A percentile compares a stretch with the other conserved stretches of the same genome.
Evolutionary conservation across 345 rosid species (phyloP).

Genomic region (Angophora floribunda): DNA sequence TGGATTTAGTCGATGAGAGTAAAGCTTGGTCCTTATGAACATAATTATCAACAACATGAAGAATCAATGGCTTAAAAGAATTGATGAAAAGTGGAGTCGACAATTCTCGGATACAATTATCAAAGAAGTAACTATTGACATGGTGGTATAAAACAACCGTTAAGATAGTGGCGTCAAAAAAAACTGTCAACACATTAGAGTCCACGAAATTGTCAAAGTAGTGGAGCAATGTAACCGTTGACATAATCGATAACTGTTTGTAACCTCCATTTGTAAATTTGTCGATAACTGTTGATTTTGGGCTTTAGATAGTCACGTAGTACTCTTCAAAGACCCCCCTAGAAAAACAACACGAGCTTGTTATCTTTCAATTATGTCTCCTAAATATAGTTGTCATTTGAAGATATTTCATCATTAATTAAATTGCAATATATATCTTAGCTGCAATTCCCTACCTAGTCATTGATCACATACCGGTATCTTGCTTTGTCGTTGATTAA

Average conservation of each 20-base stretch:
- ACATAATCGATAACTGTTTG: not conserved
- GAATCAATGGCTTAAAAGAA: not conserved
- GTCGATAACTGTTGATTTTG: not conserved
- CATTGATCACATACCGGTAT: too few species aligned
- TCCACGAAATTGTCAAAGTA: not conserved
- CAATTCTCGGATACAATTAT: fast-evolving
- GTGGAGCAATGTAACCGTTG: not conserved
- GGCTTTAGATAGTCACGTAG: not conserved
- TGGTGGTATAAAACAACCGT: not conserved
- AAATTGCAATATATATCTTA: not conserved
- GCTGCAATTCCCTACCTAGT: not conserved
- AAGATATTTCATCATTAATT: not conserved
- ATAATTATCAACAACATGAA: not conserved
- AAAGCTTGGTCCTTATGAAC: not conserved
- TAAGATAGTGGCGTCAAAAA: not conserved
- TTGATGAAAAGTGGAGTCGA: not conserved
- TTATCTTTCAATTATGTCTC: not conserved
- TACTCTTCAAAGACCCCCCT: not conserved
- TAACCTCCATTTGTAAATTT: not conserved
- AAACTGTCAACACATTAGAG: not conserved
- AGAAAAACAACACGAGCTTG: not conserved
- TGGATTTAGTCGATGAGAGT: not conserved
- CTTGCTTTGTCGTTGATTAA: too few species aligned
- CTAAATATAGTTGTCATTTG: not conserved
- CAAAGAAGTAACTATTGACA: too few species aligned